Percentiles rank a stretch among this genome's conserved stretches.
phyloP scores from a whole-genome alignment of 129 eudicot species.

The Arctium lappa region DNA sequence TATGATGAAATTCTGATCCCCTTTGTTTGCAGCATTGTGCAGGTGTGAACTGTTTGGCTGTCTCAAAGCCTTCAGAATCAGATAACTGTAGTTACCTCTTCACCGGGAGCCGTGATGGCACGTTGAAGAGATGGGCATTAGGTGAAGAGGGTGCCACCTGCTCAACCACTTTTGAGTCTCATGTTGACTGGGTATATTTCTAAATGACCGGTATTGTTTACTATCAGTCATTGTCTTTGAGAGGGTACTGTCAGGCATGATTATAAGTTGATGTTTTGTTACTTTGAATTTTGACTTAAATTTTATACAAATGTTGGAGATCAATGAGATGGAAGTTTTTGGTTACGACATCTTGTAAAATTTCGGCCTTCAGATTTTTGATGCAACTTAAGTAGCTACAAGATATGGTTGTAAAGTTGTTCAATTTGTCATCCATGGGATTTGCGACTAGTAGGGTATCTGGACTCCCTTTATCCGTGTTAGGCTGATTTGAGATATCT shows the following conservation, averaged over 20 bases:
- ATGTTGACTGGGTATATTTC: constrained; percentile 84
- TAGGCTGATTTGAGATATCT: not conserved
- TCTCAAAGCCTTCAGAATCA: constrained; percentile 54
- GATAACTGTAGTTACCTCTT: constrained; percentile 52
- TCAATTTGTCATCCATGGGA: not conserved
- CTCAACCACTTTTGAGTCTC: constrained; percentile 95
- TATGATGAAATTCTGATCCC: not conserved
- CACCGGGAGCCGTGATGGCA: constrained; percentile 97
- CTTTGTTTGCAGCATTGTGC: constrained; percentile 72
- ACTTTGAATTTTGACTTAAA: not conserved
- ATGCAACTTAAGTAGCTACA: not conserved
- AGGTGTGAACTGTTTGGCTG: constrained; percentile 85
- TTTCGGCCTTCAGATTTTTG: not conserved
- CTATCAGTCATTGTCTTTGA: not conserved
- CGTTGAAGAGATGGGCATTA: constrained; percentile 85
- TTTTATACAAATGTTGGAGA: not conserved
- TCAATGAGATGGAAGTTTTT: not conserved
- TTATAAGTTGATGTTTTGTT: not conserved
- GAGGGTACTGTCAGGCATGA: not conserved
- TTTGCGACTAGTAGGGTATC: not conserved
- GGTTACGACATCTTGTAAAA: not conserved
- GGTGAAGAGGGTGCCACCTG: constrained; percentile 66
- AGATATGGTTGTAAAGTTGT: not conserved
- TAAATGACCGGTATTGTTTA: constrained; percentile 1
- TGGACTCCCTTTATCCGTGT: not conserved